A percentile compares a stretch with the other conserved stretches of the same genome.
Conservation (phyloP, 2,329 filamentous ascomycete genomes). For the Penicillium verrucosum region DNA sequence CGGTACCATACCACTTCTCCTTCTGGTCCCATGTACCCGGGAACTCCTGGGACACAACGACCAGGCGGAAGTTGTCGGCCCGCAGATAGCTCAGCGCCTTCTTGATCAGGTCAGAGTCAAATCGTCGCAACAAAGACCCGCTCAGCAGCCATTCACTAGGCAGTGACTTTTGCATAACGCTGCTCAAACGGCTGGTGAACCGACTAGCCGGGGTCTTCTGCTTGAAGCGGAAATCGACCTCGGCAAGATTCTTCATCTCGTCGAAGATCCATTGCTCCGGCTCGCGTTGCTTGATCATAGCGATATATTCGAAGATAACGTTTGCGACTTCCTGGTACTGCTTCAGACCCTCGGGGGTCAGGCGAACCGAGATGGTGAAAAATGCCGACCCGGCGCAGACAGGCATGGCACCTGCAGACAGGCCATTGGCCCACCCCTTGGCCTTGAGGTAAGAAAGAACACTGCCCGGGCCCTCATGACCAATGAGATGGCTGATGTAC, state of each 20-base stretch:
- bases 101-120: conserved; percentile 73
- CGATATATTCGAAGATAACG: conserved; percentile 85
- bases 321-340: conserved; percentile 80
- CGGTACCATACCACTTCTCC: conserved; percentile 97
- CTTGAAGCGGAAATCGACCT: conserved; percentile 92
- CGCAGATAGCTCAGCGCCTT: conserved; percentile 69
- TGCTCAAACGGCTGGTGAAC: conserved; percentile 81
- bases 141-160: conserved; percentile 86
- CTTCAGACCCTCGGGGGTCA: conserved; percentile 81
- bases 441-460: conserved; percentile 86
- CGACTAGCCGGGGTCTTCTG: conserved; percentile 87
- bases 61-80: conserved; percentile 86
- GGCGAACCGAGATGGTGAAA: conserved; percentile 72
- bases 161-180: conserved; percentile 86
- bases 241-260: conserved; percentile 83
- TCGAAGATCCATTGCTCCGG: conserved; percentile 93
- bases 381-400: conserved; percentile 77
- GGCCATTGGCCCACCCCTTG: conserved; percentile 82
- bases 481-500: conserved; percentile 85
- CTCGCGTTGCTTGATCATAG: conserved; percentile 73
- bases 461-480: conserved; percentile 89
- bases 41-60: conserved; percentile 75
- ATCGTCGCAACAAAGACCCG: conserved; percentile 72
- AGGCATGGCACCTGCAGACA: conserved; percentile 72
- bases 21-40: conserved; percentile 82